phyloP scores from a whole-genome alignment of 2,329 filamentous ascomycete species.

The Alternaria rosae region DNA sequence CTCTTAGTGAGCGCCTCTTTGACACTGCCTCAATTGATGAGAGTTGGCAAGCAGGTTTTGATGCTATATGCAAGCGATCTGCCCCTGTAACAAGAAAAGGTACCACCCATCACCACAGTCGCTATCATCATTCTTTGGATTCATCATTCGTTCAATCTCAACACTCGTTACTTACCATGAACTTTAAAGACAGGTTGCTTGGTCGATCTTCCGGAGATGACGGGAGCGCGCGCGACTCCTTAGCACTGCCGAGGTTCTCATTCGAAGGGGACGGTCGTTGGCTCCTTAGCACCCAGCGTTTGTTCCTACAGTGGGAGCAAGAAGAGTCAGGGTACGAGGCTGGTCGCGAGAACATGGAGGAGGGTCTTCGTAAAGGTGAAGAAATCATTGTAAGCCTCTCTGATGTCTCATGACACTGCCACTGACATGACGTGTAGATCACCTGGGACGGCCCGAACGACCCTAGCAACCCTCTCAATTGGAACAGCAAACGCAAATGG shows the following conservation, averaged over 20 bases:
- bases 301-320: slow-evolving; percentile 24
- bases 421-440: slow-evolving; percentile 34
- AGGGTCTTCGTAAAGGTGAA: slow-evolving; percentile 10
- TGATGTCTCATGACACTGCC: background rate
- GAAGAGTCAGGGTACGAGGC: slow-evolving; percentile 20
- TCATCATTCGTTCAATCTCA: background rate
- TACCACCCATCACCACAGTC: background rate
- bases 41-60: background rate
- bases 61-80: background rate
- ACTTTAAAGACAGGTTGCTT: slow-evolving; percentile 21
- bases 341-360: slow-evolving; percentile 10
- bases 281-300: slow-evolving; percentile 30
- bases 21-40: slow-evolving; percentile 23
- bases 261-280: slow-evolving; percentile 26
- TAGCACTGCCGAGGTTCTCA: slow-evolving; percentile 25
- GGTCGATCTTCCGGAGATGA: slow-evolving; percentile 12
- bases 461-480: slow-evolving; percentile 57
- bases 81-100: background rate
- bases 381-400: slow-evolving; percentile 27
- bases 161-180: slow-evolving; percentile 17
- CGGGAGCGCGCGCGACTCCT: slow-evolving; percentile 4
- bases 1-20: slow-evolving; percentile 1
- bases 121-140: background rate
- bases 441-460: slow-evolving; percentile 57
- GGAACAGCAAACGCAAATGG: slow-evolving; percentile 55